Conservation (phyloP, 2,329 filamentous ascomycete genomes). For the Epichloe baconii region DNA sequence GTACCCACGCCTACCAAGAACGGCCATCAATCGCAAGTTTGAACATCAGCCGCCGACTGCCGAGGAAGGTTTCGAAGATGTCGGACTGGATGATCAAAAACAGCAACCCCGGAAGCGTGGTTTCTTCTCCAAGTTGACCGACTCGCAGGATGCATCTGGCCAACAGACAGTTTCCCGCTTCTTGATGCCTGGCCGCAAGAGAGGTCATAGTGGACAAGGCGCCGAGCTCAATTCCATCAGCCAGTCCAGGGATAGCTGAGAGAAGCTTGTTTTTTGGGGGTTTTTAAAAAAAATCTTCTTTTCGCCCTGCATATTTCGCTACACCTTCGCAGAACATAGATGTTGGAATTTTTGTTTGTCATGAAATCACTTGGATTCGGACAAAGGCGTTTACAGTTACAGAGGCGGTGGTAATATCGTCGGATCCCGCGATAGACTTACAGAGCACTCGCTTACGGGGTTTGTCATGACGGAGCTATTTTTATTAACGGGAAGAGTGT, state of each 20-base stretch:
- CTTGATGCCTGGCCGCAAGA: constrained; percentile 58
- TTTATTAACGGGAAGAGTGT: background rate
- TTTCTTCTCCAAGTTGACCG: constrained; percentile 67
- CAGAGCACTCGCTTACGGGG: background rate
- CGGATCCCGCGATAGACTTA: background rate
- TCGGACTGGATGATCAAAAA: constrained; percentile 69
- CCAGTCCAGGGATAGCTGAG: constrained; percentile 17
- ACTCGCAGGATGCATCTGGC: constrained; percentile 29
- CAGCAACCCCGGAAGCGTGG: constrained; percentile 41
- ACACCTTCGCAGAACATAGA: background rate
- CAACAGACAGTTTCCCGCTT: constrained; percentile 40
- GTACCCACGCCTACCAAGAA: constrained; percentile 47
- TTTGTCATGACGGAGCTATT: background rate
- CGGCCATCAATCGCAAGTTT: constrained; percentile 44
- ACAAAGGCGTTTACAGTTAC: background rate
- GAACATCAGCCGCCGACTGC: constrained; percentile 50
- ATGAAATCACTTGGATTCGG: background rate
- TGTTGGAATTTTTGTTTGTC: background rate
- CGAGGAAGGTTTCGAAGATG: constrained; percentile 80
- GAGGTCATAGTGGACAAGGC: constrained; percentile 50
- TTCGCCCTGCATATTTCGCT: background rate
- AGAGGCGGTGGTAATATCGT: background rate
- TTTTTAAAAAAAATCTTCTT: background rate
- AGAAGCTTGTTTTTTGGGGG: background rate
- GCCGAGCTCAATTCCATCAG: constrained; percentile 58